These are phyloP conservation scores for Clonostachys chloroleuca DNA, from an alignment of 2,329 filamentous ascomycete species.

Conservation along the genomic window DNA sequence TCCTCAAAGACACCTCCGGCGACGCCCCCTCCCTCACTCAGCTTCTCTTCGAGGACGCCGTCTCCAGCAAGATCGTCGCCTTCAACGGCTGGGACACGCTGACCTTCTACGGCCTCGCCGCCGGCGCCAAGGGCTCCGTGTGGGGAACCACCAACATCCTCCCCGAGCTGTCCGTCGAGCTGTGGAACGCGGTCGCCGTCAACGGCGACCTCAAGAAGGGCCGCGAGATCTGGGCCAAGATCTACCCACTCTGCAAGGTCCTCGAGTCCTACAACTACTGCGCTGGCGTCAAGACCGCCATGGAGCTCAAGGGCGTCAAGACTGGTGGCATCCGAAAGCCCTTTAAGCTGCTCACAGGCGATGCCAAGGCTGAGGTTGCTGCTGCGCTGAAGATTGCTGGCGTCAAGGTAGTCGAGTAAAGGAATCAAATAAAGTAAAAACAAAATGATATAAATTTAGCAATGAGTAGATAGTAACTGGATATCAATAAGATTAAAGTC, in stretches of 20 bases:
- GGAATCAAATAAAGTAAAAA: no score
- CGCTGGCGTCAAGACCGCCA: slow-evolving; percentile 41
- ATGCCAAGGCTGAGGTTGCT: slow-evolving; percentile 25
- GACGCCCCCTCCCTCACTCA: slow-evolving; percentile 44
- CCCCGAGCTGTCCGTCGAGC: slow-evolving; percentile 38
- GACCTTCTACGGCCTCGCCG: slow-evolving; percentile 46
- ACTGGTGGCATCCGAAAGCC: slow-evolving; percentile 45
- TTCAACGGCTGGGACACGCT: slow-evolving; percentile 51
- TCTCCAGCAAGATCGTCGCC: slow-evolving; percentile 33
- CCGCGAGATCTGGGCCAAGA: slow-evolving; percentile 40
- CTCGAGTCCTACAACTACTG: slow-evolving; percentile 42
- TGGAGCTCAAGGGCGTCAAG: slow-evolving; percentile 37
- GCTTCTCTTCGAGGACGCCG: slow-evolving; percentile 31
- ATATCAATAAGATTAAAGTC: no score
- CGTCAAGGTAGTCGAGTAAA: slow-evolving; percentile 7
- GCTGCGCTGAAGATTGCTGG: slow-evolving; percentile 29
- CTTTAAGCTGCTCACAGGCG: slow-evolving; percentile 29
- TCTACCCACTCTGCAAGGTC: slow-evolving; percentile 44
- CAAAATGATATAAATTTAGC: no score
- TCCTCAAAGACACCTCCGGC: slow-evolving; percentile 47
- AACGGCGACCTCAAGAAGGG: slow-evolving; percentile 33
- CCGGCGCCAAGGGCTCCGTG: slow-evolving; percentile 41
- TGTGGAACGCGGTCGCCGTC: slow-evolving; percentile 41
- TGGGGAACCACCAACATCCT: slow-evolving; percentile 48
- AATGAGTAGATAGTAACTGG: no score